Evolutionary conservation across 2,329 filamentous ascomycete species (phyloP).

Genomic region (Verticillium dahliae): DNA sequence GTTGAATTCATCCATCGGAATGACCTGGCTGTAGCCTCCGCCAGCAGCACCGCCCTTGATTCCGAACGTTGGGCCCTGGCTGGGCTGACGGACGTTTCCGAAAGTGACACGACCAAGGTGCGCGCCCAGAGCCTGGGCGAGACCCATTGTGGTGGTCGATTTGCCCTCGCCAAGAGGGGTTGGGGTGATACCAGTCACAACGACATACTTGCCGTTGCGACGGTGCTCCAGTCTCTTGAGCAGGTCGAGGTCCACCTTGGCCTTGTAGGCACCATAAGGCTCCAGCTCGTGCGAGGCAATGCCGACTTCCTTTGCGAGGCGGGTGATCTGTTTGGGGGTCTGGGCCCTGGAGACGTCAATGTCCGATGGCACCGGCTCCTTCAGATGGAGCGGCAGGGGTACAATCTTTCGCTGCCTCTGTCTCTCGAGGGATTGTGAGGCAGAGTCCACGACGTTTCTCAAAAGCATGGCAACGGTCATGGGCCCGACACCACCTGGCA

Average conservation of each 20-base stretch:
- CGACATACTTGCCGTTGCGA: constrained; percentile 80
- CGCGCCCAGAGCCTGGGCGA: constrained; percentile 86
- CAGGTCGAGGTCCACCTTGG: constrained; percentile 81
- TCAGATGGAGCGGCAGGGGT: constrained; percentile 76
- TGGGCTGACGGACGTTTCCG: constrained; percentile 94
- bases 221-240: constrained; percentile 82
- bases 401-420: constrained; percentile 75
- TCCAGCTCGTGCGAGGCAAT: constrained; percentile 86
- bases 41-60: constrained; percentile 98
- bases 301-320: constrained; percentile 78
- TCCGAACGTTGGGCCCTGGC: constrained; percentile 94
- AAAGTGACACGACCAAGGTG: constrained; percentile 85
- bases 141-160: constrained; percentile 93
- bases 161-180: constrained; percentile 97
- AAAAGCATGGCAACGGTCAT: constrained; percentile 99
- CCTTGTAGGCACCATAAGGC: constrained; percentile 92
- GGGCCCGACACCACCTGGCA: constrained; percentile 92
- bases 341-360: constrained; percentile 88
- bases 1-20: constrained; percentile 99
- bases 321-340: constrained; percentile 83
- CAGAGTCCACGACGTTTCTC: constrained; percentile 87
- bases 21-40: constrained; percentile 97
- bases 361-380: constrained; percentile 84
- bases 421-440: constrained; percentile 72
- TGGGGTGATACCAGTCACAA: constrained; percentile 93